Evolutionary conservation across 2,329 filamentous ascomycete species (phyloP).

Genomic region (Microdochium trichocladiopsis): DNA sequence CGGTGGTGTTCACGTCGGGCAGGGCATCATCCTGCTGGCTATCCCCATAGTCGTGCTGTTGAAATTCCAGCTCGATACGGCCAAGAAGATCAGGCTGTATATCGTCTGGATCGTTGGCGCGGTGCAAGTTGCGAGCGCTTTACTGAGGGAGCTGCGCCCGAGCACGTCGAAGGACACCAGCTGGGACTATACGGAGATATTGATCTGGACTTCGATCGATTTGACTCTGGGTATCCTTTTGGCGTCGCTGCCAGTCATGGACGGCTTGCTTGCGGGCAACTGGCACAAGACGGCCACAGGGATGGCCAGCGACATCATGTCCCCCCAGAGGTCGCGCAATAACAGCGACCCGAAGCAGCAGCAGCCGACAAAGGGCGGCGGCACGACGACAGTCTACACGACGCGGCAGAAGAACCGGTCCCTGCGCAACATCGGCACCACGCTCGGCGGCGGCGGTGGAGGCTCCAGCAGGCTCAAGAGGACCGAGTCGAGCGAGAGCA

Average conservation of each 20-base stretch:
- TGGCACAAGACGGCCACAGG: constrained; percentile 3
- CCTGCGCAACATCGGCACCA: too few relatives aligned
- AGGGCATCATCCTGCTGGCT: constrained; percentile 23
- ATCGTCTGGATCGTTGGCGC: constrained; percentile 22
- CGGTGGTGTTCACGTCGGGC: constrained; percentile 22
- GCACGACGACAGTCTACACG: too few relatives aligned
- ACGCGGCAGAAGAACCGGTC: too few relatives aligned
- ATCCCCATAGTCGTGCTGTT: constrained; percentile 26
- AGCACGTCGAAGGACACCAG: constrained; percentile 10
- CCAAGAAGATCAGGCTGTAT: constrained; percentile 21
- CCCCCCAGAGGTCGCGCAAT: too few relatives aligned
- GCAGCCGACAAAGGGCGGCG: too few relatives aligned
- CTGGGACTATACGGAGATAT: constrained; percentile 17
- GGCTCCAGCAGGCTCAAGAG: background rate
- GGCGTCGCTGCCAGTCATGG: constrained; percentile 24
- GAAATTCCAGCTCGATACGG: constrained; percentile 20
- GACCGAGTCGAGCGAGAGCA: background rate
- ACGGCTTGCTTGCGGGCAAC: constrained; percentile 14
- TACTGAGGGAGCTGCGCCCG: constrained; percentile 17
- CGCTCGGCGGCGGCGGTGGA: background rate
- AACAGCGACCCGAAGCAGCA: too few relatives aligned
- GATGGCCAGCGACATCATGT: too few relatives aligned
- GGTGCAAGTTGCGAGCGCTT: constrained; percentile 19
- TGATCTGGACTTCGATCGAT: constrained; percentile 22
- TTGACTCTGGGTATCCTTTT: constrained; percentile 21